These are phyloP conservation scores for Fusarium odoratissimum DNA, from an alignment of 2,329 filamentous ascomycete genomes.

Conservation along the genomic window DNA sequence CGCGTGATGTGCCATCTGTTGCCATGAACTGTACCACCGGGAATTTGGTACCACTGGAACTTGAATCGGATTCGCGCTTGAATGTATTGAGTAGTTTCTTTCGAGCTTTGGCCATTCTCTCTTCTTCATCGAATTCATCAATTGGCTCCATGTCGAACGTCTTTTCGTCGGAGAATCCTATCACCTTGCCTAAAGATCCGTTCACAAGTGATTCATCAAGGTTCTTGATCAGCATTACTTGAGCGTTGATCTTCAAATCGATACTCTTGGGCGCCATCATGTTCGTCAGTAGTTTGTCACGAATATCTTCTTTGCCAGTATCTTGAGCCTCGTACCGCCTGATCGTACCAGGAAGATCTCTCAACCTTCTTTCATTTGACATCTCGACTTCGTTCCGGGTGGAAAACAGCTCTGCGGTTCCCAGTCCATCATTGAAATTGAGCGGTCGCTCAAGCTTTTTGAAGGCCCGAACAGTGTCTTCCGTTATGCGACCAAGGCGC, in stretches of 20 bases:
- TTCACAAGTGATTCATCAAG: slow-evolving; percentile 95
- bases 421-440: slow-evolving; percentile 77
- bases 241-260: slow-evolving; percentile 87
- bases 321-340: slow-evolving; percentile 81
- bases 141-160: slow-evolving; percentile 54
- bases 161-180: slow-evolving; percentile 55
- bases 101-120: slow-evolving; percentile 60
- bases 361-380: slow-evolving; percentile 82
- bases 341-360: slow-evolving; percentile 73
- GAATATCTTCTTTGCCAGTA: slow-evolving; percentile 75
- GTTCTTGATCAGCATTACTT: slow-evolving; percentile 99
- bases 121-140: slow-evolving; percentile 55
- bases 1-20: slow-evolving; percentile 72
- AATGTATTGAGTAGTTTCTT: slow-evolving; percentile 67
- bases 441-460: slow-evolving; percentile 77
- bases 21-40: slow-evolving; percentile 88
- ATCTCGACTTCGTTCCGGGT: slow-evolving; percentile 89
- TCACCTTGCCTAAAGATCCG: slow-evolving; percentile 88
- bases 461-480: slow-evolving; percentile 82
- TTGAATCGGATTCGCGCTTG: slow-evolving; percentile 55
- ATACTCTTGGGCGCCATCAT: slow-evolving; percentile 92
- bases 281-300: slow-evolving; percentile 83
- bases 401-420: slow-evolving; percentile 87
- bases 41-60: slow-evolving; percentile 69
- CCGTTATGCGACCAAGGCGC: slow-evolving; percentile 84